These are phyloP conservation scores for Fomitopsis schrenkii DNA, from an alignment of 1,284 basidiomycete genomes.

Conservation along the genomic window DNA sequence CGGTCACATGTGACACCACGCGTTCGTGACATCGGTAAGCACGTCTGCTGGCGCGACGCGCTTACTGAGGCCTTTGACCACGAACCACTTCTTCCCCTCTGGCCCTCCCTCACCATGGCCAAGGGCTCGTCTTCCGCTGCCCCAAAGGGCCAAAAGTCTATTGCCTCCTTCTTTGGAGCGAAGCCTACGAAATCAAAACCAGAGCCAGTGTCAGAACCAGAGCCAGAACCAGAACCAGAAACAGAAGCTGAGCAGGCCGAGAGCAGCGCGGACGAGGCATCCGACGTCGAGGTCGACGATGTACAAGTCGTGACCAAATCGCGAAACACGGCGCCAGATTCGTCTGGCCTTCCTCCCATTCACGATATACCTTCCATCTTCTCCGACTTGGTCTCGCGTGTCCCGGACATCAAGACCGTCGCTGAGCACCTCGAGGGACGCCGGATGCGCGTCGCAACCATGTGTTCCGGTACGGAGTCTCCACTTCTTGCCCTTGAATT, in stretches of 20 bases:
- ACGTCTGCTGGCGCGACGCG: slow-evolving; percentile 12
- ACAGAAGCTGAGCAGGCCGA: slow-evolving; percentile 22
- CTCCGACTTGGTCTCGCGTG: slow-evolving; percentile 71
- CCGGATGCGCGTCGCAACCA: slow-evolving; percentile 90
- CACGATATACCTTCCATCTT: slow-evolving; percentile 83
- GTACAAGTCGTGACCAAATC: slow-evolving; percentile 7
- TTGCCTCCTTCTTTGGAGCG: slow-evolving; percentile 50
- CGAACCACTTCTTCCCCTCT: slow-evolving; percentile 3
- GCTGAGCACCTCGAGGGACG: slow-evolving; percentile 74
- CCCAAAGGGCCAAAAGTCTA: slow-evolving; percentile 46
- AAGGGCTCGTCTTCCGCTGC: slow-evolving; percentile 32
- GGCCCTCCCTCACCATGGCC: slow-evolving; percentile 36
- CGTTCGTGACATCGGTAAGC: slow-evolving; percentile 16
- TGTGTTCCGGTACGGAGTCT: slow-evolving; percentile 97
- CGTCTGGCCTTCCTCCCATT: slow-evolving; percentile 76
- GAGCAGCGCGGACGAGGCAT: slow-evolving; percentile 18
- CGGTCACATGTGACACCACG: slow-evolving; percentile 19
- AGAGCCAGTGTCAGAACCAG: slow-evolving; percentile 1
- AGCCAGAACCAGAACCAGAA: slow-evolving; percentile 3
- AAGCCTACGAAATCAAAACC: slow-evolving; percentile 21
- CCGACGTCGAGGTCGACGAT: slow-evolving; percentile 6
- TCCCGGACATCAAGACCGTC: slow-evolving; percentile 67
- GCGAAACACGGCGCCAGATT: slow-evolving; percentile 36
- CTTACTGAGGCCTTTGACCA: slow-evolving; percentile 5
- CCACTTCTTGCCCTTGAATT: slow-evolving; percentile 88